phyloP scores from a whole-genome alignment of 768 basidiomycete species.

The Amanita rimosa region DNA sequence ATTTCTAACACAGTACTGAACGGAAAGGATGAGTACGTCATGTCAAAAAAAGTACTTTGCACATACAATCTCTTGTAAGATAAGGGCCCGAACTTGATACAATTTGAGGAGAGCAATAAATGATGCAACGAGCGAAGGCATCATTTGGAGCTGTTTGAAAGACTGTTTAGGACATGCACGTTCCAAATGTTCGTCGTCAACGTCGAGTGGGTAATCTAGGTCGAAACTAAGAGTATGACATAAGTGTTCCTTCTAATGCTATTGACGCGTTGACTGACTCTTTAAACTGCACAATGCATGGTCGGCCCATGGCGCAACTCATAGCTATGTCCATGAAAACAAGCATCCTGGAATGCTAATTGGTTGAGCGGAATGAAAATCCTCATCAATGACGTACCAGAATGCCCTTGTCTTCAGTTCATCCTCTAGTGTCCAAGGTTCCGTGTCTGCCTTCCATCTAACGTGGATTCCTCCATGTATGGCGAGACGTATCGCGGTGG shows the following conservation, averaged over 20 bases:
- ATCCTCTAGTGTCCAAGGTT: constrained; percentile 37
- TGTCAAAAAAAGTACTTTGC: neutral
- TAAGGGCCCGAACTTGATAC: constrained; percentile 50
- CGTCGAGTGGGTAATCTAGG: constrained; percentile 52
- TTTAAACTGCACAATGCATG: constrained; percentile 70
- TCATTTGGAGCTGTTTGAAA: constrained; percentile 59
- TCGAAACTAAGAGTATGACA: constrained; percentile 45
- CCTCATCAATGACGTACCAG: constrained; percentile 26
- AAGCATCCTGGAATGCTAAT: constrained; percentile 30
- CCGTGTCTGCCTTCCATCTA: constrained; percentile 22
- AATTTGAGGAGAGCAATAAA: constrained; percentile 50
- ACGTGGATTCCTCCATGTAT: constrained; percentile 71
- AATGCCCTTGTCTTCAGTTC: constrained; percentile 70
- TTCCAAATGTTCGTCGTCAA: constrained; percentile 75
- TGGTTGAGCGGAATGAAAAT: neutral
- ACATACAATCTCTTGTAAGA: constrained; percentile 54
- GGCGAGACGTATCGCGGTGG: constrained; percentile 60
- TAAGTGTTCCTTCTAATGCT: constrained; percentile 1
- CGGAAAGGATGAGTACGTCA: neutral
- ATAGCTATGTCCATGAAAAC: constrained; percentile 39
- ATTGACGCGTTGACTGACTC: constrained; percentile 34
- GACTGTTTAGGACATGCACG: constrained; percentile 40
- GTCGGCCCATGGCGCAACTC: constrained; percentile 52
- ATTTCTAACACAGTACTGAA: constrained; percentile 75
- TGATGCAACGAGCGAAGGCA: constrained; percentile 42